These are phyloP conservation scores for Nepenthes gracilis DNA, from an alignment of 148 eudicot species.

Conservation along the genomic window DNA sequence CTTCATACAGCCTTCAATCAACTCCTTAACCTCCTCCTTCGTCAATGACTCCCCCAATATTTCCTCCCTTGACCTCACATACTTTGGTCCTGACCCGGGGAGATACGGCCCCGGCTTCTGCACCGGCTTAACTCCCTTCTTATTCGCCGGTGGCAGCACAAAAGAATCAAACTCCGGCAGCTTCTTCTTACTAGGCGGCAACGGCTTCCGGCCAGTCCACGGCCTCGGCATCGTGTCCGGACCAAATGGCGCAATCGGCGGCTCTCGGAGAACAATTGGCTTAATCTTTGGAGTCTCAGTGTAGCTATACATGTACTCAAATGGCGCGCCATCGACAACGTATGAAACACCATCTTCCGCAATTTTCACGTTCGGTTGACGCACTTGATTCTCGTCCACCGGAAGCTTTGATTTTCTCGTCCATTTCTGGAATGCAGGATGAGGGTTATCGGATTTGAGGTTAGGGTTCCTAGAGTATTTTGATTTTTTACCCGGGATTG, in stretches of 20 bases:
- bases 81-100: slow-evolving; percentile 78
- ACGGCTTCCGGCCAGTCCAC: slow-evolving; percentile 86
- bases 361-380: slow-evolving; percentile 23
- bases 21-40: slow-evolving; percentile 42
- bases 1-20: slow-evolving; percentile 49
- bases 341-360: slow-evolving; percentile 61
- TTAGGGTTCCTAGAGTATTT: slow-evolving; percentile 51
- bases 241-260: slow-evolving; percentile 77
- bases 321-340: slow-evolving; percentile 69
- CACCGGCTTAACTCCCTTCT: slow-evolving; percentile 95
- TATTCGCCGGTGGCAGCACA: slow-evolving; percentile 42
- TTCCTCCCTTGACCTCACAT: slow-evolving; percentile 70
- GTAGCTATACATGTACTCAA: slow-evolving; percentile 80
- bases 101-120: slow-evolving; percentile 87
- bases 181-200: slow-evolving; percentile 62
- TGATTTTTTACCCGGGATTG: slow-evolving; percentile 56
- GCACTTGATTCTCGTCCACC: background rate
- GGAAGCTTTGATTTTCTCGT: slow-evolving; percentile 15
- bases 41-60: slow-evolving; percentile 78
- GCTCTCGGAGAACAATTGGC: slow-evolving; percentile 68
- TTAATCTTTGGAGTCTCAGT: slow-evolving; percentile 80
- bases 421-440: slow-evolving; percentile 38
- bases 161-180: slow-evolving; percentile 79
- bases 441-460: slow-evolving; percentile 9
- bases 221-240: slow-evolving; percentile 71